Conservation (phyloP, 2,329 filamentous ascomycete species). For the Fusarium sp. region DNA sequence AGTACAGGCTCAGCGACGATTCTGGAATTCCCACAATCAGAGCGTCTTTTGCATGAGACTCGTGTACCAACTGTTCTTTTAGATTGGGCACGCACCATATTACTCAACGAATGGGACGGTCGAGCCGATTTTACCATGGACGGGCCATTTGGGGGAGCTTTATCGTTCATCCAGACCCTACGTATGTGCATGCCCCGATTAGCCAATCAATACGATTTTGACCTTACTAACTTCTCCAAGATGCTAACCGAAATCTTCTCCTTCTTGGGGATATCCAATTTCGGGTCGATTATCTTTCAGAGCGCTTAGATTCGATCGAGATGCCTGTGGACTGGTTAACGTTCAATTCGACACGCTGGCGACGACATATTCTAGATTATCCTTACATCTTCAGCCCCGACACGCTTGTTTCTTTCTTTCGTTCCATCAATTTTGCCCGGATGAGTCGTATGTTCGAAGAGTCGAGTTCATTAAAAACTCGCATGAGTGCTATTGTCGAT, state of each 20-base stretch:
- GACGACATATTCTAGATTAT: constrained; percentile 79
- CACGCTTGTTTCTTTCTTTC: constrained; percentile 82
- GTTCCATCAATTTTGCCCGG: constrained; percentile 83
- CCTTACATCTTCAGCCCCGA: constrained; percentile 81
- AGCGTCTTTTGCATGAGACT: constrained; percentile 65
- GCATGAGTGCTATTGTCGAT: constrained; percentile 65
- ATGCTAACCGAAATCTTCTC: constrained; percentile 69
- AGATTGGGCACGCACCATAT: constrained; percentile 78
- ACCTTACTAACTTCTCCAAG: constrained; percentile 48
- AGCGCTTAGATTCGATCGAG: constrained; percentile 77
- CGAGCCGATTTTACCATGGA: constrained; percentile 74
- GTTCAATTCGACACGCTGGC: constrained; percentile 68
- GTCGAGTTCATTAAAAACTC: constrained; percentile 65
- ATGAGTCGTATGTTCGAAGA: constrained; percentile 86
- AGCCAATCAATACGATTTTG: neutral
- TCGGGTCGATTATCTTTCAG: constrained; percentile 77
- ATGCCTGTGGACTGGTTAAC: constrained; percentile 78
- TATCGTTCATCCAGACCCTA: constrained; percentile 77
- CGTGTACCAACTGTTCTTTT: constrained; percentile 66
- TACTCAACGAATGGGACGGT: constrained; percentile 85
- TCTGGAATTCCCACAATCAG: constrained; percentile 59
- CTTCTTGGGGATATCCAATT: constrained; percentile 76
- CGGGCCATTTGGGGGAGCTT: constrained; percentile 77
- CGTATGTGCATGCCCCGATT: constrained; percentile 60
- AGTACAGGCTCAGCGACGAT: constrained; percentile 55